Percentiles rank a stretch among this genome's conserved stretches.
phyloP scores from a whole-genome alignment of 148 eudicot species.

The Rhododendron ovatum region DNA sequence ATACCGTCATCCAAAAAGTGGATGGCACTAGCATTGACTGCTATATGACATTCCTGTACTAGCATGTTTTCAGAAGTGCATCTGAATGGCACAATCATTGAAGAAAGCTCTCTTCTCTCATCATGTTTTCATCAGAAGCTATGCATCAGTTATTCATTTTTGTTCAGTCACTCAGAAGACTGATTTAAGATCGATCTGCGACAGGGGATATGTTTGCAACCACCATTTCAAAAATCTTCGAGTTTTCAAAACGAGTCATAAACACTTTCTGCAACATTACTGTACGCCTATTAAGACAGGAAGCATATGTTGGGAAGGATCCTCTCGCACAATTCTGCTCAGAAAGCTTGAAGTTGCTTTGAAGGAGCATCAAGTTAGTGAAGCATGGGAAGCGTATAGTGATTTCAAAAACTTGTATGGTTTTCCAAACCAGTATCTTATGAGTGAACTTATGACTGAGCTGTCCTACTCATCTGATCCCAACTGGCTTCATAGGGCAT shows the following conservation, averaged over 20 bases:
- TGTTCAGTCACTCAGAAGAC: constrained; percentile 11
- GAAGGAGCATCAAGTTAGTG: constrained; percentile 50
- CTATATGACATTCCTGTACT: neutral
- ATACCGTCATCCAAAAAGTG: neutral
- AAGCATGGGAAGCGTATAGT: constrained; percentile 57
- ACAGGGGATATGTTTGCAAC: constrained; percentile 5
- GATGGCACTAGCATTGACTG: neutral
- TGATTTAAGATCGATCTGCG: constrained; percentile 12
- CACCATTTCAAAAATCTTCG: constrained; percentile 1
- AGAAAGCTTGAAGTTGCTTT: constrained; percentile 48
- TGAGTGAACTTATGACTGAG: constrained; percentile 48
- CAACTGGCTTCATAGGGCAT: constrained; percentile 55
- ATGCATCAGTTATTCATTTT: constrained; percentile 9
- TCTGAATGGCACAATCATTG: constrained; percentile 11
- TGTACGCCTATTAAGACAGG: constrained; percentile 21
- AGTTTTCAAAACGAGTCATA: constrained; percentile 1
- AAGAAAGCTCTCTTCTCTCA: constrained; percentile 11
- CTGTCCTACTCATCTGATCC: constrained; percentile 64
- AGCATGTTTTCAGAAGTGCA: neutral
- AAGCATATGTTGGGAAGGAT: constrained; percentile 23
- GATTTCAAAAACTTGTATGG: constrained; percentile 59
- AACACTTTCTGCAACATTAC: constrained; percentile 3
- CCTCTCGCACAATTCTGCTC: constrained; percentile 29
- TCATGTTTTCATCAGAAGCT: constrained; percentile 9
- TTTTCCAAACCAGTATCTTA: constrained; percentile 40